phyloP scores from a whole-genome alignment of 371 early-diverging fungal species.

The Zancudomyces culisetae region DNA sequence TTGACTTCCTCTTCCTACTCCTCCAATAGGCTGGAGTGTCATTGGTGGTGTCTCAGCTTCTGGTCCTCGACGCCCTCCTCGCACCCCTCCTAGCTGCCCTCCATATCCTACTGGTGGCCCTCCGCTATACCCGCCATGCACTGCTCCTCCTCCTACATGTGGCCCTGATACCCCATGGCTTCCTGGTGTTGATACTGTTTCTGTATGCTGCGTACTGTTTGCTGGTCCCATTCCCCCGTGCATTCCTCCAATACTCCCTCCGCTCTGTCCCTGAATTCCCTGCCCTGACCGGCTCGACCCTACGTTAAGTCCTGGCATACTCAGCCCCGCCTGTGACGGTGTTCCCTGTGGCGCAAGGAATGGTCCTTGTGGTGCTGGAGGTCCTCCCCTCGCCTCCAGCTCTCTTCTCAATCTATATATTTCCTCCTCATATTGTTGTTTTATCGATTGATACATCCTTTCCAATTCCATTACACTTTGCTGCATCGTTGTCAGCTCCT shows the following conservation, averaged over 20 bases:
- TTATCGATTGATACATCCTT: conserved; percentile 48
- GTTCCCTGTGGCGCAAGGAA: conserved; percentile 8
- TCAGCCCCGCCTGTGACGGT: not conserved
- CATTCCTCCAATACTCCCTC: not conserved
- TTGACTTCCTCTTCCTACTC: not conserved
- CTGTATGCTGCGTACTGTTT: not conserved
- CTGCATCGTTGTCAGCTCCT: conserved; percentile 53
- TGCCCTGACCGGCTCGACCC: not conserved
- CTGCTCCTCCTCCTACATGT: not conserved
- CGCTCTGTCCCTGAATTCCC: not conserved
- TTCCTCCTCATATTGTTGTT: conserved; percentile 66
- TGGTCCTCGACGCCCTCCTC: not conserved
- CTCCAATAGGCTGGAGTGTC: not conserved
- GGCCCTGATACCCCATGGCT: not conserved
- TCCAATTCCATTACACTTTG: conserved; percentile 61
- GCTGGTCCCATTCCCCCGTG: not conserved
- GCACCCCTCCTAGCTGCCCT: not conserved
- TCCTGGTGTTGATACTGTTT: not conserved
- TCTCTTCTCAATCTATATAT: conserved; percentile 50
- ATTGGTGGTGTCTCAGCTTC: not conserved
- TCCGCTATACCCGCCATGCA: not conserved
- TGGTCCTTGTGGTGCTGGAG: conserved; percentile 22
- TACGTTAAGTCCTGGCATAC: not conserved
- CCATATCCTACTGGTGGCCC: not conserved
- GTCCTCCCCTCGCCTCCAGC: conserved; percentile 34